These are phyloP conservation scores for Noccaea caerulescens DNA, from an alignment of 345 rosid genomes.

Conservation along the genomic window DNA sequence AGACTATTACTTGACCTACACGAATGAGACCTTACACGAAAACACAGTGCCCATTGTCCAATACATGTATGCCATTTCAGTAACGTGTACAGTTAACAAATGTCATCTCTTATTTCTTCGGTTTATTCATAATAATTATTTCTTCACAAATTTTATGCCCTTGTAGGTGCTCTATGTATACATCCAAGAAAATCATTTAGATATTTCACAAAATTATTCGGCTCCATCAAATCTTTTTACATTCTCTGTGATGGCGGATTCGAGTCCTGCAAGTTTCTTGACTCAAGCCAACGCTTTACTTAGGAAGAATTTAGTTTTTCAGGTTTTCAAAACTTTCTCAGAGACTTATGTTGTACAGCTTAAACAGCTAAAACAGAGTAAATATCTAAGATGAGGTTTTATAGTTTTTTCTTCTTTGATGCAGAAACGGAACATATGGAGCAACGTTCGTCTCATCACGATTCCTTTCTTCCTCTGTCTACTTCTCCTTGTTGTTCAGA, in stretches of 20 bases:
- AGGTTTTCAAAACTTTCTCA: constrained; percentile 50
- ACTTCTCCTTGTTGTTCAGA: constrained; percentile 61
- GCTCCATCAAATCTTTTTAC: constrained; percentile 5
- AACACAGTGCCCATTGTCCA: constrained; percentile 26
- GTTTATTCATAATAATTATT: neutral
- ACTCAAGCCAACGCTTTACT: constrained; percentile 85
- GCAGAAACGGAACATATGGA: constrained; percentile 72
- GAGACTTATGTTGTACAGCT: neutral
- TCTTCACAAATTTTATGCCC: neutral
- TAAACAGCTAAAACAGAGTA: constrained; percentile 23
- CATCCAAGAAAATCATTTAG: constrained; percentile 4
- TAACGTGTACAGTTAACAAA: constrained; percentile 24
- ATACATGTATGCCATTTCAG: constrained; percentile 36
- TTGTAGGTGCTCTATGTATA: constrained; percentile 2
- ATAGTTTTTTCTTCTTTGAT: constrained; percentile 6
- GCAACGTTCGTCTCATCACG: constrained; percentile 67
- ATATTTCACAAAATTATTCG: constrained; percentile 6
- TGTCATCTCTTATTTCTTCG: neutral
- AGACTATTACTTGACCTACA: constrained; percentile 29
- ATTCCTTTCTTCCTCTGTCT: constrained; percentile 72
- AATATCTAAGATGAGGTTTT: neutral
- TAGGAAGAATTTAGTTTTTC: constrained; percentile 81
- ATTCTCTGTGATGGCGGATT: constrained; percentile 49
- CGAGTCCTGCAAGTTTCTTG: constrained; percentile 61
- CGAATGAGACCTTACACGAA: constrained; percentile 31